phyloP scores from a whole-genome alignment of 1,284 basidiomycete genomes.

The Ustilago hordei region DNA sequence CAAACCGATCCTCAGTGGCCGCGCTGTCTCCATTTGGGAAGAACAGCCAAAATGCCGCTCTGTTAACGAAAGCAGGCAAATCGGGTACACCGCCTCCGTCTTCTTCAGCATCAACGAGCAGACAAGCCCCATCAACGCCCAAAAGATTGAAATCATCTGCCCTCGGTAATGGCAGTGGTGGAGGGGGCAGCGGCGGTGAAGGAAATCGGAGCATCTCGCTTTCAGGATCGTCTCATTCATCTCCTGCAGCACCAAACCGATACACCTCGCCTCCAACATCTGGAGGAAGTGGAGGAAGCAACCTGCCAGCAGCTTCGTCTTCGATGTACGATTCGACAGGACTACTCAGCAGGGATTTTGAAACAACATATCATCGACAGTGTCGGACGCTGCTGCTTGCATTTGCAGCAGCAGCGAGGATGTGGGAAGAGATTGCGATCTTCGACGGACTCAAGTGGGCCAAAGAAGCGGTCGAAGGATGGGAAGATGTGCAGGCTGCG shows the following conservation, averaged over 20 bases:
- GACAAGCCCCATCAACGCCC: constrained; percentile 30
- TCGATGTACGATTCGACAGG: constrained; percentile 46
- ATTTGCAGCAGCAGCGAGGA: constrained; percentile 44
- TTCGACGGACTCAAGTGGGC: constrained; percentile 63
- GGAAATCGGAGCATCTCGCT: constrained; percentile 42
- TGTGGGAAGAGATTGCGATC: constrained; percentile 61
- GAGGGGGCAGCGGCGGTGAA: constrained; percentile 9
- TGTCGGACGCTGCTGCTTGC: constrained; percentile 49
- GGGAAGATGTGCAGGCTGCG: constrained; percentile 53
- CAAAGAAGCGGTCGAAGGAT: constrained; percentile 46
- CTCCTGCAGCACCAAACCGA: constrained; percentile 26
- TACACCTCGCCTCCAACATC: constrained; percentile 22
- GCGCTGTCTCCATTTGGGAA: constrained; percentile 53
- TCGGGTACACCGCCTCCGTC: constrained; percentile 27
- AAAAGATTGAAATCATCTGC: constrained; percentile 24
- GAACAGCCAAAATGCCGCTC: constrained; percentile 52
- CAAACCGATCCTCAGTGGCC: constrained; percentile 25
- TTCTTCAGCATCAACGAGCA: constrained; percentile 11
- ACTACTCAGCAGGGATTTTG: constrained; percentile 50
- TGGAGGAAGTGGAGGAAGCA: constrained; percentile 8
- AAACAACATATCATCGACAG: constrained; percentile 61
- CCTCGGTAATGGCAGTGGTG: constrained; percentile 18
- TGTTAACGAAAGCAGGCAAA: constrained; percentile 40
- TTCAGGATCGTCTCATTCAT: constrained; percentile 30
- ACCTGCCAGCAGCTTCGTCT: constrained; percentile 5